Evolutionary conservation across 495 filamentous ascomycete species (phyloP).

Genomic region (Penicillium ochrochloron): DNA sequence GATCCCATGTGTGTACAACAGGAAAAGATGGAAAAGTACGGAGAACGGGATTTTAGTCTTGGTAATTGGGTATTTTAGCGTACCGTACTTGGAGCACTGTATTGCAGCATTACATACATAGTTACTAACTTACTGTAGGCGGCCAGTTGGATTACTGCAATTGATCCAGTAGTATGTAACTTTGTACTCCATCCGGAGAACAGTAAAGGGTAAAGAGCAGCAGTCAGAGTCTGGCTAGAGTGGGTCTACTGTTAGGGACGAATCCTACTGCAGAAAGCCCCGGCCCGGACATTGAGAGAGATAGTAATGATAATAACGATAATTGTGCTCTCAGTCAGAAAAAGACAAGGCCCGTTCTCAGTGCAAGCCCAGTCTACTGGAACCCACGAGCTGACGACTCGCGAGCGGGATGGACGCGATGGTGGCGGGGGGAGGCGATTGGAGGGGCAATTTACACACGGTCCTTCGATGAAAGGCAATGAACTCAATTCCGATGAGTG

Average conservation of each 20-base stretch:
- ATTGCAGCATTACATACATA: background rate
- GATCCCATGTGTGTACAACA: background rate
- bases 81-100: background rate
- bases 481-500: constrained; percentile 5
- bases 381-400: constrained; percentile 21
- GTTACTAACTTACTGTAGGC: background rate
- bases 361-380: background rate
- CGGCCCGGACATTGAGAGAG: background rate
- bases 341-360: constrained; percentile 9
- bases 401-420: constrained; percentile 6
- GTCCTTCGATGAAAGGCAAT: constrained; percentile 2
- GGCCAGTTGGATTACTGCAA: background rate
- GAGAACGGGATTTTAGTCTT: background rate
- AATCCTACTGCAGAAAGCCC: constrained; percentile 8
- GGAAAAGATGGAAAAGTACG: background rate
- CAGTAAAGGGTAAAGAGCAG: constrained; percentile 5
- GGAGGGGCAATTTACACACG: constrained; percentile 10
- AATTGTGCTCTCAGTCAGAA: background rate
- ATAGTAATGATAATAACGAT: background rate
- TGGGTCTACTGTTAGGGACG: constrained; percentile 4
- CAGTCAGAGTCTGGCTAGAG: constrained; percentile 1
- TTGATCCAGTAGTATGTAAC: background rate
- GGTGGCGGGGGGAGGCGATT: constrained; percentile 7
- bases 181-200: background rate
- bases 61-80: constrained; percentile 3